Percentiles rank a stretch among this genome's conserved stretches.
These are phyloP conservation scores for Botrytis pseudocinerea DNA, from an alignment of 2,329 filamentous ascomycete species.

Conservation along the genomic window DNA sequence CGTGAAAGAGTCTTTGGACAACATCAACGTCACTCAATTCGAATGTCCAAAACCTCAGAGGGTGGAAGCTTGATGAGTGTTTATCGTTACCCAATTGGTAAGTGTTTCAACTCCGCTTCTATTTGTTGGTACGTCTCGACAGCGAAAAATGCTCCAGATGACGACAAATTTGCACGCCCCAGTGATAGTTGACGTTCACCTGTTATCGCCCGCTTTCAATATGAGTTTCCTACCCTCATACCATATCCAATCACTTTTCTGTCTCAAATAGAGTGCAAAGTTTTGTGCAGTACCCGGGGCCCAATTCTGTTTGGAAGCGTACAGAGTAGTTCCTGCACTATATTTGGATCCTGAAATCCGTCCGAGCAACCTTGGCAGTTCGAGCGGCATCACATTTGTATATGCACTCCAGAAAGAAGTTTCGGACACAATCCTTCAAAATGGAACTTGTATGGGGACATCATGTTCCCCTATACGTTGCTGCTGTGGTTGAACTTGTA, in stretches of 20 bases:
- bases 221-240: background rate
- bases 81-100: background rate
- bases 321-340: conserved; percentile 1
- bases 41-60: background rate
- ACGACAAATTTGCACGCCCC: background rate
- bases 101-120: background rate
- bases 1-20: background rate
- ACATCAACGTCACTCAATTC: background rate
- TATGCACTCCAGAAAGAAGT: background rate
- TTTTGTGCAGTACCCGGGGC: background rate
- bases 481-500: background rate
- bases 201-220: background rate
- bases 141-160: background rate
- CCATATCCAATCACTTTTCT: background rate
- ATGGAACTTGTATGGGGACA: background rate
- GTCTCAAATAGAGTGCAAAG: background rate
- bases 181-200: background rate
- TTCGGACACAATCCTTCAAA: background rate
- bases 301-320: background rate
- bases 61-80: background rate
- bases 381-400: background rate
- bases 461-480: background rate
- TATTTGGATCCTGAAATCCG: background rate
- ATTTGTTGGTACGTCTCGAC: background rate
- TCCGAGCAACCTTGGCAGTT: conserved; percentile 9